These are phyloP conservation scores for Ensete glaucum DNA, from an alignment of 176 grass and related monocot genomes.

Conservation along the genomic window DNA sequence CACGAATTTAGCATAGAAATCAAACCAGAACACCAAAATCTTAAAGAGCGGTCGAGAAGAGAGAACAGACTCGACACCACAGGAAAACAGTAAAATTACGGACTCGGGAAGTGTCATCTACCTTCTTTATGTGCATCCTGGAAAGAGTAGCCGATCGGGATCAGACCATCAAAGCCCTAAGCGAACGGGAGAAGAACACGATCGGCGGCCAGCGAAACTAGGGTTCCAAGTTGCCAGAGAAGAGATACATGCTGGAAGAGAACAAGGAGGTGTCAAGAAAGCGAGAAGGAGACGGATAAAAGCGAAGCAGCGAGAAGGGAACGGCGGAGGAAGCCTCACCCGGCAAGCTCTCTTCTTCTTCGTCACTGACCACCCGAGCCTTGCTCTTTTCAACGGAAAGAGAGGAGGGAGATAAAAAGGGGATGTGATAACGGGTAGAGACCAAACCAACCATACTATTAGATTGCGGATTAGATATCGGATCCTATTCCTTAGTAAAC, in stretches of 20 bases:
- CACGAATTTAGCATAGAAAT: not conserved
- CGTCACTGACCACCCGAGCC: not conserved
- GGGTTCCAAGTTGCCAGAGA: not conserved
- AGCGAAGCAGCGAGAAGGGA: not conserved
- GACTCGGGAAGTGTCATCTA: constrained; percentile 5
- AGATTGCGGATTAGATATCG: no score
- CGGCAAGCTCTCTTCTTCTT: not conserved
- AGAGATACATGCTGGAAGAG: not conserved
- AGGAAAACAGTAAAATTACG: not conserved
- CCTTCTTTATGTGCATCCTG: constrained; percentile 91
- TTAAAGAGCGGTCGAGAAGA: not conserved
- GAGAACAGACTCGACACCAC: not conserved
- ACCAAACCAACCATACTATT: no score
- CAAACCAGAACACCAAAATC: not conserved
- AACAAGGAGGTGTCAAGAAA: not conserved
- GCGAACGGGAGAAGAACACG: not conserved
- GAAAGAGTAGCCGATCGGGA: not conserved
- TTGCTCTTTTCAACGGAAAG: not conserved
- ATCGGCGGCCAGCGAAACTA: not conserved
- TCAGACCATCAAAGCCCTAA: not conserved
- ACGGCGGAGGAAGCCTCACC: not conserved
- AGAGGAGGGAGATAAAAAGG: not conserved
- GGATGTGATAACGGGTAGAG: no score
- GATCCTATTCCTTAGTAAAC: no score
- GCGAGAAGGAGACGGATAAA: not conserved